A percentile compares a stretch with the other conserved stretches of the same genome.
phyloP scores from a whole-genome alignment of 1,284 basidiomycete species.

The Naganishia liquefaciens region DNA sequence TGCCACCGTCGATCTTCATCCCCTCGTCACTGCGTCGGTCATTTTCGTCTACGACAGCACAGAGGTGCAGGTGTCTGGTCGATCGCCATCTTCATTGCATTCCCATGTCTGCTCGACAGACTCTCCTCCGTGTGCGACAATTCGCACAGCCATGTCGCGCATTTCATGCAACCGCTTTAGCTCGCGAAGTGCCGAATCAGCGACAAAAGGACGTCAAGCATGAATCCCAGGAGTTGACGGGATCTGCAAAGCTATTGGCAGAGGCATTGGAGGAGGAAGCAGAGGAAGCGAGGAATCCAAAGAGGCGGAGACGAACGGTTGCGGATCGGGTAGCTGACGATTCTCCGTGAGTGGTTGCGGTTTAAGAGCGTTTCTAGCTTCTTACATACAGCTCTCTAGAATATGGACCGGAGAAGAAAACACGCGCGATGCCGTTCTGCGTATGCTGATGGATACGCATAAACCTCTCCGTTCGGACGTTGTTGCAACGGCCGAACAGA shows the following conservation, averaged over 20 bases:
- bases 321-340: conserved; percentile 15
- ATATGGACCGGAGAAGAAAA: conserved; percentile 77
- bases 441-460: conserved; percentile 77
- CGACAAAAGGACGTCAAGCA: neutral
- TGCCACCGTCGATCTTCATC: too few relatives aligned
- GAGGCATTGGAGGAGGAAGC: conserved; percentile 68
- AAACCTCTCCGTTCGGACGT: conserved; percentile 68
- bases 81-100: too few relatives aligned
- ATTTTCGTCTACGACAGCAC: too few relatives aligned
- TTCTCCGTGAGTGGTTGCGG: conserved; percentile 36
- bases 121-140: neutral
- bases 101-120: neutral
- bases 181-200: neutral
- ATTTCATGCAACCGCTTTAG: neutral
- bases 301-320: conserved; percentile 14
- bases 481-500: conserved; percentile 71
- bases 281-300: conserved; percentile 47
- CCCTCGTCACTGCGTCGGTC: too few relatives aligned
- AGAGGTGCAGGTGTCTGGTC: too few relatives aligned
- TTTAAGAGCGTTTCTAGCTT: conserved; percentile 32
- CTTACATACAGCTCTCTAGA: conserved; percentile 55
- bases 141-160: neutral
- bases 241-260: conserved; percentile 68
- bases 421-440: conserved; percentile 69
- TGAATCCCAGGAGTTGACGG: conserved; percentile 43